Conservation (phyloP, 495 filamentous ascomycete species). For the Trichoderma virens region DNA sequence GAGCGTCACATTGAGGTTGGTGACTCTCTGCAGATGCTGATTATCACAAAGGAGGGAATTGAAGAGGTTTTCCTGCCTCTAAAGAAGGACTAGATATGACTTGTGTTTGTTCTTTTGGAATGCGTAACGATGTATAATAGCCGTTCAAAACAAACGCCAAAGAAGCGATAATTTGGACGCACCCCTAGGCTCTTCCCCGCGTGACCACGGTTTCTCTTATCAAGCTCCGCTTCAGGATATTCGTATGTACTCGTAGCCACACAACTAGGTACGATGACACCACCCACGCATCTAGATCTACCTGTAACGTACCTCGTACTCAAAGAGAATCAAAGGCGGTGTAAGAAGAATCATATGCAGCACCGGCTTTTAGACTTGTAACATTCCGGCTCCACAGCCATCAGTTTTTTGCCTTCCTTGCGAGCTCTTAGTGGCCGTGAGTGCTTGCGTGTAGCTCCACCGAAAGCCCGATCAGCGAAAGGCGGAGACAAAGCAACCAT, state of each 20-base stretch:
- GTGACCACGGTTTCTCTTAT: background rate
- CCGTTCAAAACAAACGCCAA: background rate
- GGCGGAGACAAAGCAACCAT: background rate
- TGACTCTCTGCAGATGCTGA: slow-evolving; percentile 91
- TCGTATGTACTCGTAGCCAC: background rate
- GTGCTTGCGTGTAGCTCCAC: background rate
- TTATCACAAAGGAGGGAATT: slow-evolving; percentile 80
- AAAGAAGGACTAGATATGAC: slow-evolving; percentile 63
- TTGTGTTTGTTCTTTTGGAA: background rate
- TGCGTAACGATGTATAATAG: slow-evolving; percentile 4
- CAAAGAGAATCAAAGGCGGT: background rate
- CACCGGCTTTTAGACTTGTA: no score
- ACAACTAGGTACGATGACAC: background rate
- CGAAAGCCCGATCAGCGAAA: background rate
- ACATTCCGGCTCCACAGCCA: background rate
- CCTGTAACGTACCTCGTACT: no score
- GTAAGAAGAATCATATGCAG: background rate
- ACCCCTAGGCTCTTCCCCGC: background rate
- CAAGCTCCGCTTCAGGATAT: background rate
- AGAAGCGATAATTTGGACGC: background rate
- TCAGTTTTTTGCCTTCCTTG: background rate
- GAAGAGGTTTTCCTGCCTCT: slow-evolving; percentile 75
- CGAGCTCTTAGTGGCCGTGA: background rate
- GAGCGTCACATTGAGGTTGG: slow-evolving; percentile 99
- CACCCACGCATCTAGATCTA: background rate